A percentile compares a stretch with the other conserved stretches of the same genome.
Conservation (phyloP, 2,329 filamentous ascomycete species). For the Aspergillus melleus region DNA sequence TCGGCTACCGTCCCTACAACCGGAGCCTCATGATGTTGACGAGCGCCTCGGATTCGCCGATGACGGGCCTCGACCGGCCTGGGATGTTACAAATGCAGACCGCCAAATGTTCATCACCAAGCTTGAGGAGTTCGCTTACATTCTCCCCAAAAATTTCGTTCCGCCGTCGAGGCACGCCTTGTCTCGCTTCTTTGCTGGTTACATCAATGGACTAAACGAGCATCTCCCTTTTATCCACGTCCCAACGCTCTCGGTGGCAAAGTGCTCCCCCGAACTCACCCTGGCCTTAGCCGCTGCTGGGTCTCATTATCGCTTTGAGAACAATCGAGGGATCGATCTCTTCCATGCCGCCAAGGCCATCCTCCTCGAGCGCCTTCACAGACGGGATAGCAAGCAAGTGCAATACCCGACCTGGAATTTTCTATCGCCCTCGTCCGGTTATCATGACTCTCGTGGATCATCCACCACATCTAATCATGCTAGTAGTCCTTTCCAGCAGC, state of each 20-base stretch:
- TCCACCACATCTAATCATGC: slow-evolving; percentile 44
- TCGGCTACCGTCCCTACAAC: slow-evolving; percentile 48
- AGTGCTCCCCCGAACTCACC: slow-evolving; percentile 49
- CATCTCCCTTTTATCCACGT: slow-evolving; percentile 55
- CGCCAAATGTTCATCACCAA: slow-evolving; percentile 47
- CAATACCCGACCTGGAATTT: slow-evolving; percentile 45
- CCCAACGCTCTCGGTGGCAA: slow-evolving; percentile 48
- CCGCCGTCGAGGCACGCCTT: slow-evolving; percentile 52
- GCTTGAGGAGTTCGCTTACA: slow-evolving; percentile 46
- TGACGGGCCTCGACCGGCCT: slow-evolving; percentile 45
- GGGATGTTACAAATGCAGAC: slow-evolving; percentile 50
- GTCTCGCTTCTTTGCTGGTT: slow-evolving; percentile 52
- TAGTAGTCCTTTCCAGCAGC: slow-evolving; percentile 45
- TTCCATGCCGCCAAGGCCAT: slow-evolving; percentile 60
- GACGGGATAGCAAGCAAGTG: slow-evolving; percentile 49
- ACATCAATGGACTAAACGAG: slow-evolving; percentile 53
- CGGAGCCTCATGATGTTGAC: slow-evolving; percentile 47
- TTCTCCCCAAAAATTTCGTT: slow-evolving; percentile 48
- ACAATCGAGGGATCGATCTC: slow-evolving; percentile 54
- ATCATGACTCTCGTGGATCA: slow-evolving; percentile 42
- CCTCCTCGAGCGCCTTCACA: slow-evolving; percentile 52
- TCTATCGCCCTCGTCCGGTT: slow-evolving; percentile 37
- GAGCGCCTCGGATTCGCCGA: slow-evolving; percentile 44
- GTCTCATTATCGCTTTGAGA: slow-evolving; percentile 51
- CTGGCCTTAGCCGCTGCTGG: slow-evolving; percentile 54